Base-by-base conservation (phyloP, 2,329 filamentous ascomycete genomes). In the Teratosphaeria epicoccoides region DNA sequence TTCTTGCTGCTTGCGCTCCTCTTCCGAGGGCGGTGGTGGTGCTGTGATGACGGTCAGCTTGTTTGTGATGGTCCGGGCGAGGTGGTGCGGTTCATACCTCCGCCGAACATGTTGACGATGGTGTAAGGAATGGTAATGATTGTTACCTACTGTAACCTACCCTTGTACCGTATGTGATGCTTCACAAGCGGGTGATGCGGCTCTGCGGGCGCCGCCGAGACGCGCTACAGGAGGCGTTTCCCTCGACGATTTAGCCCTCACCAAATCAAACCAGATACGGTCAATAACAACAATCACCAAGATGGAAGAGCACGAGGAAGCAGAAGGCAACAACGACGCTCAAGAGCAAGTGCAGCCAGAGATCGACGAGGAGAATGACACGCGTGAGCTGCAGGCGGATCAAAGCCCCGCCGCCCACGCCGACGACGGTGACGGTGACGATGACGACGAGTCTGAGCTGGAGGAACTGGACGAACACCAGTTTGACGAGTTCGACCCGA, bases 1-100 rank as follows among this genome's bases (percentile, higher is more conserved):
- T 75, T 90, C 85, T 68, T 83, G 77, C 49, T 62, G 56, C 65
- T 77, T 77, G 67, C 90, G 78, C 77, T 90, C 85, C 69, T 84
- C 82, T 53, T 79, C 73, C 53, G 81, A 81, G 63, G 82, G 78
- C 68, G 82, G 82, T 67, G 84, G 84, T 71, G 86, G 81, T 74
- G 81, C 81, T 85, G 65, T 60, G 20, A 14, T 20, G 1, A 29
- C 33, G 17, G n/a, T 46, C 22, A 46, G 20, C 44, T 33, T n/a
- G 24, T 2, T 17, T n/a, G 24, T 2, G 9, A n/a, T 17, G 7
- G 33, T 7, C 33, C 9, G 14, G 5, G 6, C 7, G 20, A 9
- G n/a, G 14, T 1, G 17, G 14, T n/a, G 44, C 23, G 22, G 49
- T 11, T 55, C 57, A 40, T 53, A 62, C 60, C 54, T 29, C 60